Conservation (phyloP, 352 stramenopile species). For the Phytophthora hibernalis region DNA sequence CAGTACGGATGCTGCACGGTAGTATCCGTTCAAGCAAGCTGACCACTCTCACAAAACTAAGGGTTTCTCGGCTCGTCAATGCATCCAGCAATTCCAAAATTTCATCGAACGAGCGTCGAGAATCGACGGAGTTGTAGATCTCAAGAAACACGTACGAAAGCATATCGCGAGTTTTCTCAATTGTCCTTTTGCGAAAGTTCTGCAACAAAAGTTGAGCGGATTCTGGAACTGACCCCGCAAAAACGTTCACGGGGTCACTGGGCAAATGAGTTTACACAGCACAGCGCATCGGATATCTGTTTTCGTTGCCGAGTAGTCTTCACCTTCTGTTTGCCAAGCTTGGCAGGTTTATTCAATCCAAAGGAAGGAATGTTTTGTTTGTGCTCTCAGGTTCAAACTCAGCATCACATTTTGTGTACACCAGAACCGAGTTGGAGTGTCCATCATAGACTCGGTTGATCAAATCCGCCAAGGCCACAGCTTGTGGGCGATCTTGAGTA, state of each 20-base stretch:
- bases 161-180: not conserved
- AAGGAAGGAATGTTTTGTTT: conserved; percentile 2
- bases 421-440: conserved; percentile 1
- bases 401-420: conserved; percentile 18
- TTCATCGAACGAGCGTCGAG: not conserved
- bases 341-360: conserved; percentile 4
- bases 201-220: conserved; percentile 13
- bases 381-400: conserved; percentile 13
- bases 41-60: not conserved
- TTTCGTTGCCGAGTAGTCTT: conserved; percentile 4
- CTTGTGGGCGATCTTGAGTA: conserved; percentile 17
- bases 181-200: conserved; percentile 6
- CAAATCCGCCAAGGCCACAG: not conserved
- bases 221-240: not conserved
- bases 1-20: not conserved
- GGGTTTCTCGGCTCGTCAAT: not conserved
- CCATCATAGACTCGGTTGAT: conserved; percentile 6
- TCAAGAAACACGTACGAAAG: not conserved
- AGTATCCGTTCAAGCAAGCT: not conserved
- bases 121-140: not conserved
- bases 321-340: not conserved
- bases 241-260: not conserved
- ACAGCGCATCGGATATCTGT: not conserved
- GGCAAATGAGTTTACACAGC: not conserved
- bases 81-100: not conserved